Percentiles rank a stretch among this genome's conserved stretches.
Evolutionary conservation across 805 yeast genomes (phyloP).

Genomic region (Candida corydali): DNA sequence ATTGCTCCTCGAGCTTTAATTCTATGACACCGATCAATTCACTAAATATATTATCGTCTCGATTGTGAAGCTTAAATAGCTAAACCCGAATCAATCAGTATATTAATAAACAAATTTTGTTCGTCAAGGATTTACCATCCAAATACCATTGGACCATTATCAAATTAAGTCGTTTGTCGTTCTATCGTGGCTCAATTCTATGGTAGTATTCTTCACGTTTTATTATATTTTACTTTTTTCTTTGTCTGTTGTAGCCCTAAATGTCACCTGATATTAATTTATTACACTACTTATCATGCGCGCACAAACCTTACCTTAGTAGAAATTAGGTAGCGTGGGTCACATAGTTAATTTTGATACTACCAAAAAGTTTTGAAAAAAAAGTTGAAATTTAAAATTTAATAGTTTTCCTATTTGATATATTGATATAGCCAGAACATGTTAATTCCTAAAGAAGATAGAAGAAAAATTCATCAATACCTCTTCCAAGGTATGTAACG

Average conservation of each 20-base stretch:
- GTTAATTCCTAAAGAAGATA: slow-evolving; percentile 99
- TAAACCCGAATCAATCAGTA: too few relatives aligned
- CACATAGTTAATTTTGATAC: slow-evolving; percentile 2
- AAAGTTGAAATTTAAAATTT: slow-evolving; percentile 5
- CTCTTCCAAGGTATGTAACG: slow-evolving; percentile 89
- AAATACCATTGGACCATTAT: too few relatives aligned
- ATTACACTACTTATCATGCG: not conserved
- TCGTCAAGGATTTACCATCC: too few relatives aligned
- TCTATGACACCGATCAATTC: too few relatives aligned
- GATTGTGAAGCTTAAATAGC: too few relatives aligned
- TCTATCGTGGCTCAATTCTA: too few relatives aligned
- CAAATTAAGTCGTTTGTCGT: too few relatives aligned
- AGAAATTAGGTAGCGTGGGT: not conserved
- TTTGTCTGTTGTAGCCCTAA: slow-evolving; percentile 6
- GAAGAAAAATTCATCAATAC: slow-evolving; percentile 98
- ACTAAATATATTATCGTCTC: too few relatives aligned
- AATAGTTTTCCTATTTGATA: slow-evolving; percentile 3
- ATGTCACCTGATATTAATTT: not conserved
- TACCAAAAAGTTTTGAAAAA: not conserved
- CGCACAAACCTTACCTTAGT: slow-evolving; percentile 1
- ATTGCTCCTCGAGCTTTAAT: too few relatives aligned
- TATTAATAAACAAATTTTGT: too few relatives aligned
- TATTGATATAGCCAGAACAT: slow-evolving; percentile 34
- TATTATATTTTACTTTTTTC: too few relatives aligned
- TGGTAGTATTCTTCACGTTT: too few relatives aligned